A percentile compares a stretch with the other conserved stretches of the same genome.
Conservation (phyloP, 2,329 filamentous ascomycete species). For the Exophiala mesophila region DNA sequence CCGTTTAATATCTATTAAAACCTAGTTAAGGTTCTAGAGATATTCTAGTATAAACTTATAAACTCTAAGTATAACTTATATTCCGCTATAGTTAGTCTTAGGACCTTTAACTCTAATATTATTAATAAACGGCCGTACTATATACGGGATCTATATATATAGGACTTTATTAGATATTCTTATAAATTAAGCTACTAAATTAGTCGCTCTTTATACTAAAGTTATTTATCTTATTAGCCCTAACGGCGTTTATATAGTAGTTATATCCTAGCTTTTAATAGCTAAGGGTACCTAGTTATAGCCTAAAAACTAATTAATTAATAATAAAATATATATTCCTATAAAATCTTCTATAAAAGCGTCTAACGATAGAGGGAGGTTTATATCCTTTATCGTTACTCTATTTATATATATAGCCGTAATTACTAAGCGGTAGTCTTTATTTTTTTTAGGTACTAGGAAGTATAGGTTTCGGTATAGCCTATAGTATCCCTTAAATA, state of each 20-base stretch:
- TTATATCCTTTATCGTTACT: not conserved
- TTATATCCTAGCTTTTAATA: too few species aligned
- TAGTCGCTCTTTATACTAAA: not conserved
- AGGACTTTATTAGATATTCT: not conserved
- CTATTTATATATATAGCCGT: not conserved
- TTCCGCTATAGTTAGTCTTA: not conserved
- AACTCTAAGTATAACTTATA: not conserved
- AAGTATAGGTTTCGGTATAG: not conserved
- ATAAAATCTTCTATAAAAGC: not conserved
- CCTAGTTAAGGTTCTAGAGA: not conserved
- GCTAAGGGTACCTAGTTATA: not conserved
- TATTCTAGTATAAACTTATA: not conserved
- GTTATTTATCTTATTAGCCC: not conserved
- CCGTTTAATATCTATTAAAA: not conserved
- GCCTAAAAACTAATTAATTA: slow-evolving; percentile 1
- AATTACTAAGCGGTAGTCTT: not conserved
- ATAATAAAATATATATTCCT: not conserved
- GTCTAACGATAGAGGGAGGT: not conserved
- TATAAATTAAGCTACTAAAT: not conserved
- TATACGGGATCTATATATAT: not conserved
- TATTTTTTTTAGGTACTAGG: not conserved
- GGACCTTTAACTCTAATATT: not conserved
- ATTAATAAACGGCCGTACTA: not conserved
- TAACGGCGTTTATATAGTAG: not conserved
- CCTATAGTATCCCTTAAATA: not conserved